These are phyloP conservation scores for Russula earlei DNA, from an alignment of 768 basidiomycete genomes.

Conservation along the genomic window DNA sequence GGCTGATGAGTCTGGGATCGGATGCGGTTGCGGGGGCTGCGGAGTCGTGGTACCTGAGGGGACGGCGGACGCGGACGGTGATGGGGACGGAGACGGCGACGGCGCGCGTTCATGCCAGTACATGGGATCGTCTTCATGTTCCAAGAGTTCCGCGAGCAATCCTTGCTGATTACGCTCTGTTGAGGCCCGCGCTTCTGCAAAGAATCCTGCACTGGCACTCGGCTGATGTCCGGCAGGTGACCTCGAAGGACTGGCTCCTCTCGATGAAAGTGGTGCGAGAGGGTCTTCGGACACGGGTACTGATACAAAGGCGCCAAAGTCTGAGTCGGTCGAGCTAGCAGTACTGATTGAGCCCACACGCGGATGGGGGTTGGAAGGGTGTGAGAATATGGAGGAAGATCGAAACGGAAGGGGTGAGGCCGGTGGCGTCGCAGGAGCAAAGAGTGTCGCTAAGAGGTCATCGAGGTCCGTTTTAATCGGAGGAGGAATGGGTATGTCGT, in stretches of 20 bases:
- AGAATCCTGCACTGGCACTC: constrained; percentile 30
- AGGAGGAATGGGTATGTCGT: neutral
- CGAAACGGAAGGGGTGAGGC: constrained; percentile 23
- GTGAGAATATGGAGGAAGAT: constrained; percentile 1
- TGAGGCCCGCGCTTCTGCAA: constrained; percentile 45
- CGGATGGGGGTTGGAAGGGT: neutral
- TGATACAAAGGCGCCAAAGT: constrained; percentile 56
- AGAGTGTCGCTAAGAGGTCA: constrained; percentile 29
- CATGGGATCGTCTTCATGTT: constrained; percentile 62
- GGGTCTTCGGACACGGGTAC: constrained; percentile 48
- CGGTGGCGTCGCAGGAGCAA: constrained; percentile 28
- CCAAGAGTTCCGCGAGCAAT: constrained; percentile 54
- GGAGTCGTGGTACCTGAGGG: constrained; percentile 13
- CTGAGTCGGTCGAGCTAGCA: constrained; percentile 27
- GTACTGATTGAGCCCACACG: constrained; percentile 10
- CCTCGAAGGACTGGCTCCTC: neutral
- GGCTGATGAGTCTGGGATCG: neutral
- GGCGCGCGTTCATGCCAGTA: constrained; percentile 30
- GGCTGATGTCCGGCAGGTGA: neutral
- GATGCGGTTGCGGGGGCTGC: constrained; percentile 7
- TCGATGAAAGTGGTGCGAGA: constrained; percentile 21
- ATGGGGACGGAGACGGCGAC: neutral
- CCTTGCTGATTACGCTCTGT: constrained; percentile 42
- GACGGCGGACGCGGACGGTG: neutral
- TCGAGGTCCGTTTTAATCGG: constrained; percentile 21